Base-by-base conservation (phyloP, 441 rosid genomes). In the Hura crepitans region DNA sequence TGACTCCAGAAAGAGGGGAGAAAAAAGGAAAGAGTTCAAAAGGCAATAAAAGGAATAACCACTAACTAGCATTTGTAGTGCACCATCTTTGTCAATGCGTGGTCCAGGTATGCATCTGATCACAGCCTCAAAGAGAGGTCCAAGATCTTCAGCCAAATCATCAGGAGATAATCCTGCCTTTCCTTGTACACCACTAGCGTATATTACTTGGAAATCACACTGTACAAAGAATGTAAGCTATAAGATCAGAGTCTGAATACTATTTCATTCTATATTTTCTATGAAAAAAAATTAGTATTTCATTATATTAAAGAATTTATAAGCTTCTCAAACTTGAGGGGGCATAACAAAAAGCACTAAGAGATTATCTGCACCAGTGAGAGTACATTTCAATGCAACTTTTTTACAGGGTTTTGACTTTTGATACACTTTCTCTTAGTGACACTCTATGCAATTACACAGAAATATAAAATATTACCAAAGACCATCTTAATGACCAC, bases 51-150 rank as follows among this genome's bases (percentile, higher is more conserved):
- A 73, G 75, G 77, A 57, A 79, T 56, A 82, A 81, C 60, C 75
- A 90, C 99, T 94, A 65, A 94, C 99, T 85, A 94, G 97, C 97
- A 94, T 85, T 87, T 94, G 99, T 74, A 94, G 93, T 70, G 96
- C 87, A 65, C 99, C 97, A 72, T 92, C 96, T 85, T 87, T 91
- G 35, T 86, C 84, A 73, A 94, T 92, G 60, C 71, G 80, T 55
- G 99, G 99, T 68, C 97, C 99, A 62, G 97, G 99, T 72, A 94
- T 91, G 89, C 97, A 90, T 90, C 99, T 86, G 78, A 92, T 82
- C 57, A 94, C 79, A 47, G 96, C 55, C 79, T 94, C 97, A 58
- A 94, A 94, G 46, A 92, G 89, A 46, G 99, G 94, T 59, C 97
- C 97, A 43, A 94, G 94, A 77, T 92, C 99, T 20, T 92, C 97